A percentile compares a stretch with the other conserved stretches of the same genome.
phyloP scores from a whole-genome alignment of 1,139 yeast genomes.

The Protomyces pachydermus region DNA sequence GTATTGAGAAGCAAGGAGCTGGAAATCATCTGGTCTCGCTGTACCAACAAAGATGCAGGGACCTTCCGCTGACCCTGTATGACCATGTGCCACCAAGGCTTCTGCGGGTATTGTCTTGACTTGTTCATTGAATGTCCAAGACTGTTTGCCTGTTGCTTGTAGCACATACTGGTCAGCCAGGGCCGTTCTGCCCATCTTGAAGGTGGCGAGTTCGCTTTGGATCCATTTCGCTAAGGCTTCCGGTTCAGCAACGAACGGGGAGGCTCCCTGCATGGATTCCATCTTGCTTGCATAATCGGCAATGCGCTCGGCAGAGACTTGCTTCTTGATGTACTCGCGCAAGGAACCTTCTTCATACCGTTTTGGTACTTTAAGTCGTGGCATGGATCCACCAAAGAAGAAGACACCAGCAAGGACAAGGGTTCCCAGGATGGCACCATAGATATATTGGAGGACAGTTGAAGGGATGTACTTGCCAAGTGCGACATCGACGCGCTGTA shows the following conservation, averaged over 20 bases:
- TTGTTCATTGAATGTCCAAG: background rate
- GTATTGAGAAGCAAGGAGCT: constrained; percentile 43
- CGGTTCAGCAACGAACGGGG: background rate
- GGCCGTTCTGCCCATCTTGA: constrained; percentile 16
- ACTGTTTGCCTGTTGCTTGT: background rate
- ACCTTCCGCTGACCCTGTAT: constrained; percentile 54
- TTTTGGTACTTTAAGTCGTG: constrained; percentile 1
- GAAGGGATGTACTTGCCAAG: constrained; percentile 11
- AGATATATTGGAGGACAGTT: constrained; percentile 19
- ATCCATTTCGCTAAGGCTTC: constrained; percentile 1
- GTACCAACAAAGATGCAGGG: constrained; percentile 55
- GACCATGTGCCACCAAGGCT: constrained; percentile 30
- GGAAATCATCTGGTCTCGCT: constrained; percentile 59
- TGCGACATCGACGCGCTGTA: constrained; percentile 7
- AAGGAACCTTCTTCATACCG: constrained; percentile 13
- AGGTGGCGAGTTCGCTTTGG: constrained; percentile 8
- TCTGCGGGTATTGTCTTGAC: background rate
- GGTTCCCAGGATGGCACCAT: constrained; percentile 15
- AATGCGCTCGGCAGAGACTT: constrained; percentile 1
- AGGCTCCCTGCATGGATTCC: background rate
- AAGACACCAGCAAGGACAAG: constrained; percentile 10
- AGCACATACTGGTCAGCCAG: constrained; percentile 15
- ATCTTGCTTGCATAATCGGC: background rate
- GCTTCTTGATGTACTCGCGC: constrained; percentile 15
- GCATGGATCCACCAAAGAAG: constrained; percentile 22